Conservation (phyloP, 1,139 yeast species). For the Blastobotrys malaysiensis region DNA sequence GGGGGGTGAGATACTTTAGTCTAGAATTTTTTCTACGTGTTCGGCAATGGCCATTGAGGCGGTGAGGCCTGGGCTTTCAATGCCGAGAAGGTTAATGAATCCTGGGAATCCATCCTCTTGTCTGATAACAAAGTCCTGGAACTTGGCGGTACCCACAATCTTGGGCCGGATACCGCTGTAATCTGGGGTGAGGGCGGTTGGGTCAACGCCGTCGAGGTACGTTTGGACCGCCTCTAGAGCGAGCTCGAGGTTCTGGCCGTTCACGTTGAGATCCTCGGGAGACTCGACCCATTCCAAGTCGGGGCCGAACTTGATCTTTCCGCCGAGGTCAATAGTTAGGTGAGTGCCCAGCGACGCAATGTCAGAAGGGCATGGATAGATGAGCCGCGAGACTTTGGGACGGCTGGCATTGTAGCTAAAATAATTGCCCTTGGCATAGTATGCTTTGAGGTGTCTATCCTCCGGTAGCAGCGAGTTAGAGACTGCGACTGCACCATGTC, state of each 20-base stretch:
- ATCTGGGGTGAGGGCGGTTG: constrained; percentile 52
- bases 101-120: constrained; percentile 69
- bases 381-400: constrained; percentile 39
- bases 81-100: constrained; percentile 72
- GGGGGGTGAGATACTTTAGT: constrained; percentile 1
- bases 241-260: constrained; percentile 41
- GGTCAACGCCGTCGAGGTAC: constrained; percentile 57
- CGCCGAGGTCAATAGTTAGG: constrained; percentile 76
- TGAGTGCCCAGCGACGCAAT: constrained; percentile 82
- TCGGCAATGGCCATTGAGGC: constrained; percentile 77
- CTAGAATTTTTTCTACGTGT: constrained; percentile 48
- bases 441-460: constrained; percentile 52
- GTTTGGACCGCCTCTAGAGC: constrained; percentile 56
- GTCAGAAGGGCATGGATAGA: constrained; percentile 79
- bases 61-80: constrained; percentile 88
- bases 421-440: constrained; percentile 82
- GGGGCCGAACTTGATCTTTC: constrained; percentile 80
- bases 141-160: constrained; percentile 41
- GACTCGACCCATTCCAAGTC: constrained; percentile 74
- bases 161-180: constrained; percentile 86
- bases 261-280: constrained; percentile 34
- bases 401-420: constrained; percentile 48
- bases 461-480: constrained; percentile 65
- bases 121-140: constrained; percentile 68
- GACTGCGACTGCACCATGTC: constrained; percentile 63